Evolutionary conservation across 139 green algal species (phyloP), one percentile per base, ranked within the genome.

Genomic region (Coelastrella sp.): DNA sequence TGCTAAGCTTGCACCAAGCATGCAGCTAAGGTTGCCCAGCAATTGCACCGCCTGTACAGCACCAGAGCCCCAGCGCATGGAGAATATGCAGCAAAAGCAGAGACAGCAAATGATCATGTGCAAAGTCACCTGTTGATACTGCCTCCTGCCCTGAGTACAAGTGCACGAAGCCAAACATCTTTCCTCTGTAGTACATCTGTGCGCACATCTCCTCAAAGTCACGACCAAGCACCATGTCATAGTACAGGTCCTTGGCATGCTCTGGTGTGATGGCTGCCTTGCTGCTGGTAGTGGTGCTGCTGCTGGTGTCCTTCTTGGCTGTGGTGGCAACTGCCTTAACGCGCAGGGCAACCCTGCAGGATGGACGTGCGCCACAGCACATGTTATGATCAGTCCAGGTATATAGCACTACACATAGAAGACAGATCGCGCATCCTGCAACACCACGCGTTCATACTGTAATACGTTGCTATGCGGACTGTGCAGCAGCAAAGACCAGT

Each of bases 181-280:
- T 98, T 83, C 95, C 95, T 66, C 97, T 91, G 92, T 99, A 99
- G 91, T 99, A 99, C 97, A 99, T 99, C 84, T 96, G 93, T 11
- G 97, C 97, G 89, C 97, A 99, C 95, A 98, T 98, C 79, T 99
- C 97, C 91, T 99, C 97, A 77, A 99, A 99, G 81, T 98, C 95
- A 30, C 97, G 93, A 4, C 97, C 97, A 64, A 99, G 90, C 73
- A 95, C 89, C 95, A 98, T 98, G 89, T 98, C 96, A 25, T 95
- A 87, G 88, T 98, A 98, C 41, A 98, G 72, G 25, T 93, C 90
- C 84, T 94, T 95, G 43, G 92, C 94, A 11, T 94, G 88, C 88
- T 97, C 94, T 8, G 93, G 85, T 13, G 89, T 93, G 34, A 98
- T 88, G 27, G 27, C 15, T n/a, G 60, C 11, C 57, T 82, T 84